Evolutionary conservation across 176 grass and related monocot genomes (phyloP).

Genomic region (Olyra latifolia): DNA sequence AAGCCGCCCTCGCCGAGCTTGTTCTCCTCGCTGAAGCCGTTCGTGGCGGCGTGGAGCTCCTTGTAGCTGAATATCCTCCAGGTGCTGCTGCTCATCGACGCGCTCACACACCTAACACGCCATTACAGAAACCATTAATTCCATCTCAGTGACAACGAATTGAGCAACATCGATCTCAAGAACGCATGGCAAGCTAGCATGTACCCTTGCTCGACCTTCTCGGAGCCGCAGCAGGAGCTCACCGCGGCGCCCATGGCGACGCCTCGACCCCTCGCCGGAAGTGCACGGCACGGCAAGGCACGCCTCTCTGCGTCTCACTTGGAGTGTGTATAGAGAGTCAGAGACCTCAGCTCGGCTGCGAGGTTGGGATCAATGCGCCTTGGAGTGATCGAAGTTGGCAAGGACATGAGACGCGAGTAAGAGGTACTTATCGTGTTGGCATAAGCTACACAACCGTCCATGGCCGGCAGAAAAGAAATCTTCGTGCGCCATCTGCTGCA

Average conservation of each 20-base stretch:
- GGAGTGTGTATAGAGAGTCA: neutral
- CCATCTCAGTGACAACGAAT: neutral
- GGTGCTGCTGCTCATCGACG: constrained; percentile 36
- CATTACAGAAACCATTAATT: no score
- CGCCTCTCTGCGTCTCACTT: neutral
- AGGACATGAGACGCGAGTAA: neutral
- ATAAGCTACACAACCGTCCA: neutral
- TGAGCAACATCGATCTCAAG: no score
- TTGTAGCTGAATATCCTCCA: constrained; percentile 78
- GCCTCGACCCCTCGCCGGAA: neutral
- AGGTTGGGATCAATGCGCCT: neutral
- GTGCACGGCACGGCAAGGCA: no score
- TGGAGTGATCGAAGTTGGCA: neutral
- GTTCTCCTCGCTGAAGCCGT: constrained; percentile 70
- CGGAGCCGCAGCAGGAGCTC: constrained; percentile 54
- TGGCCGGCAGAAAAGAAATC: constrained; percentile 24
- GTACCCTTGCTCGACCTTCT: constrained; percentile 55
- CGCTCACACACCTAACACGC: constrained; percentile 22
- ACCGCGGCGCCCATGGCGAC: constrained; percentile 42
- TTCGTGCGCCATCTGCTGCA: constrained; percentile 23
- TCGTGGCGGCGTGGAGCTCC: constrained; percentile 61
- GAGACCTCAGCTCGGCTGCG: neutral
- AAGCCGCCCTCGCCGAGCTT: constrained; percentile 80
- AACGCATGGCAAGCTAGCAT: no score
- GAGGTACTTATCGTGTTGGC: neutral